Evolutionary conservation across 257 asterid species (phyloP).

Genomic region (Salvia miltiorrhiza): DNA sequence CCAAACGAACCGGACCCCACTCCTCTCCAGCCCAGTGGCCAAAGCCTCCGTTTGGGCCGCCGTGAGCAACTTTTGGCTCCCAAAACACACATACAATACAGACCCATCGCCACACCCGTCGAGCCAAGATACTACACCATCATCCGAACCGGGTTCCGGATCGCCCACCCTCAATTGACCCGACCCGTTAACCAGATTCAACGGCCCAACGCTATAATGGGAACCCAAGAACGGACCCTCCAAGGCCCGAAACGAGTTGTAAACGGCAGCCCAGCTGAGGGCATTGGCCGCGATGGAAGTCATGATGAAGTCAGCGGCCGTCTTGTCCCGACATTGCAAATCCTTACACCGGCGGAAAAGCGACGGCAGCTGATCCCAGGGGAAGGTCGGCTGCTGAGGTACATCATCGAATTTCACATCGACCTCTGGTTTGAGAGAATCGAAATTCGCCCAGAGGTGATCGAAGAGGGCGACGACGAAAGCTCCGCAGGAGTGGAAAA

Average conservation of each 20-base stretch:
- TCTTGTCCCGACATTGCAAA: conserved; percentile 8
- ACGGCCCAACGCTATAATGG: conserved; percentile 51
- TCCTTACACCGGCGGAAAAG: conserved; percentile 43
- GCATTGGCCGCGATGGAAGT: conserved; percentile 40
- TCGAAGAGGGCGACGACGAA: conserved; percentile 21
- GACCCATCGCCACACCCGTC: conserved; percentile 41
- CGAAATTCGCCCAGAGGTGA: conserved; percentile 34
- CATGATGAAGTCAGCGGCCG: conserved; percentile 23
- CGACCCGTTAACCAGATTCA: conserved; percentile 35
- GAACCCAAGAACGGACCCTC: conserved; percentile 40
- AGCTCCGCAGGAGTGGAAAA: conserved; percentile 37
- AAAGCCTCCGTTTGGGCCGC: conserved; percentile 60
- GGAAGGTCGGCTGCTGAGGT: conserved; percentile 45
- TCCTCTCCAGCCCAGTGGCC: conserved; percentile 55
- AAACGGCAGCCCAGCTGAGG: conserved; percentile 50
- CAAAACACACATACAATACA: conserved; percentile 70
- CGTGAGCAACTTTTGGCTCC: conserved; percentile 57
- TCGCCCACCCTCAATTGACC: conserved; percentile 9
- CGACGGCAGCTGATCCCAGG: conserved; percentile 48
- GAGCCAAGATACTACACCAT: conserved; percentile 41
- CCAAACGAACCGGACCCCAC: conserved; percentile 59
- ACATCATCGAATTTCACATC: conserved; percentile 36
- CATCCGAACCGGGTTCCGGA: background rate
- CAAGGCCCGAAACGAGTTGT: conserved; percentile 48
- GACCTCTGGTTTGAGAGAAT: background rate